These are phyloP conservation scores for Cyamopsis tetragonoloba DNA, from an alignment of 306 rosid genomes.

Conservation along the genomic window DNA sequence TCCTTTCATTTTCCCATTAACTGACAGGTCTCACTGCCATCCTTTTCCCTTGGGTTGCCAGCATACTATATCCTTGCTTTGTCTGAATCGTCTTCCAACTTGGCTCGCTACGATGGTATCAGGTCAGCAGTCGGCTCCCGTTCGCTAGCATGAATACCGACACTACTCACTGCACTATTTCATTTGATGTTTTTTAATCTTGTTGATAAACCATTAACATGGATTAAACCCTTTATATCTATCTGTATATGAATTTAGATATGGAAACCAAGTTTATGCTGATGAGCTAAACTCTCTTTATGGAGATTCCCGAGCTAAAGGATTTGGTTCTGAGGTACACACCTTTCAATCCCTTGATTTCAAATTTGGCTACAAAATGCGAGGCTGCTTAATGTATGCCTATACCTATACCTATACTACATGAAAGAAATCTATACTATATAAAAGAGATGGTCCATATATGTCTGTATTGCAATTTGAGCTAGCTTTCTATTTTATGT, in stretches of 20 bases:
- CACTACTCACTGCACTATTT: background rate
- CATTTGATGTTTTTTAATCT: conserved; percentile 7
- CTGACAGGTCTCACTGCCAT: conserved; percentile 81
- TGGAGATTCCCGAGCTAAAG: conserved; percentile 77
- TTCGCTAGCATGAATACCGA: background rate
- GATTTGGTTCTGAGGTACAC: conserved; percentile 90
- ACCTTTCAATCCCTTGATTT: conserved; percentile 5
- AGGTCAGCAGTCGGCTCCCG: conserved; percentile 43
- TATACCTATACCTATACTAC: too few relatives aligned
- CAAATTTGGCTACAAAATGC: conserved; percentile 2
- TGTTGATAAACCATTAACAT: conserved; percentile 3
- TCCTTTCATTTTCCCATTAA: conserved; percentile 22
- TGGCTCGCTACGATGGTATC: conserved; percentile 93
- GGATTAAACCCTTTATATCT: conserved; percentile 11
- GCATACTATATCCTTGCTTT: conserved; percentile 93
- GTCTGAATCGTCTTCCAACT: conserved; percentile 92
- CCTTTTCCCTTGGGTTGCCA: conserved; percentile 95
- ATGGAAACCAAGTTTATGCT: conserved; percentile 73
- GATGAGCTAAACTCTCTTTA: conserved; percentile 72
- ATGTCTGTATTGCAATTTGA: conserved; percentile 3
- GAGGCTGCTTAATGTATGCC: conserved; percentile 5
- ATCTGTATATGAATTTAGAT: conserved; percentile 51
- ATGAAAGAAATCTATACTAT: too few relatives aligned
- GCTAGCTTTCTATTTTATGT: conserved; percentile 4
- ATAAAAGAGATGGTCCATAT: background rate